A percentile compares a stretch with the other conserved stretches of the same genome.
phyloP scores from a whole-genome alignment of 106 monocot species.

The Alisma plantagoaquatica region DNA sequence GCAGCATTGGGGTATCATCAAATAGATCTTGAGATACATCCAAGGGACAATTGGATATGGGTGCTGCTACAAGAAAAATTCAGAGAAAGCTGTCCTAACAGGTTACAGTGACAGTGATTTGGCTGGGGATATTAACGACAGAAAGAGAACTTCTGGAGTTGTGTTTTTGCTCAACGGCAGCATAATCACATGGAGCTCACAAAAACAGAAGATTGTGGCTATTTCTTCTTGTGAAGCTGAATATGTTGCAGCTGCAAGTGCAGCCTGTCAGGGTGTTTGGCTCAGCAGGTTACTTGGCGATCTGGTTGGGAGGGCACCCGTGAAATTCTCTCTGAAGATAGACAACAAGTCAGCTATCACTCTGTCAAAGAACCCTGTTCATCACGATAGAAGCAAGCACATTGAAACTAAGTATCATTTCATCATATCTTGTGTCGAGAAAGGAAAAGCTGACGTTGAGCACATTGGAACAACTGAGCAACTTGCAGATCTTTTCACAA shows the following conservation, averaged over 20 bases:
- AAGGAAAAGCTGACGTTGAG: too few relatives aligned
- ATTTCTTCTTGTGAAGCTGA: conserved; percentile 3
- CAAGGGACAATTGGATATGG: neutral
- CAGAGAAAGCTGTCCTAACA: neutral
- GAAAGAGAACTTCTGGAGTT: conserved; percentile 7
- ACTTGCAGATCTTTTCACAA: too few relatives aligned
- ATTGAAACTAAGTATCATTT: too few relatives aligned
- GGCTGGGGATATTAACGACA: conserved; percentile 1
- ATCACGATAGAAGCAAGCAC: too few relatives aligned
- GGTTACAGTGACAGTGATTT: conserved; percentile 8
- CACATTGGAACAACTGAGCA: too few relatives aligned
- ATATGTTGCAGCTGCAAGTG: neutral
- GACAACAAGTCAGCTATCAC: too few relatives aligned
- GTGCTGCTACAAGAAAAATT: neutral
- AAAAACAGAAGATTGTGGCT: conserved; percentile 1
- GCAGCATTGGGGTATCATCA: too few relatives aligned
- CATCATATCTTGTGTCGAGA: too few relatives aligned
- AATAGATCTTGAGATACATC: neutral
- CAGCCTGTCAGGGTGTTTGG: conserved; percentile 7
- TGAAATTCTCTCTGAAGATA: too few relatives aligned
- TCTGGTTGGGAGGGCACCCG: too few relatives aligned
- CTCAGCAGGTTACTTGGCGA: neutral
- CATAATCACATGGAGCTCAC: conserved; percentile 6
- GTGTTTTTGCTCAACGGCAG: neutral
- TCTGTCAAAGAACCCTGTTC: too few relatives aligned